Percentiles rank a stretch among this genome's conserved stretches.
Conservation (phyloP, 1,284 basidiomycete genomes). For the Trichosporon inkin region DNA sequence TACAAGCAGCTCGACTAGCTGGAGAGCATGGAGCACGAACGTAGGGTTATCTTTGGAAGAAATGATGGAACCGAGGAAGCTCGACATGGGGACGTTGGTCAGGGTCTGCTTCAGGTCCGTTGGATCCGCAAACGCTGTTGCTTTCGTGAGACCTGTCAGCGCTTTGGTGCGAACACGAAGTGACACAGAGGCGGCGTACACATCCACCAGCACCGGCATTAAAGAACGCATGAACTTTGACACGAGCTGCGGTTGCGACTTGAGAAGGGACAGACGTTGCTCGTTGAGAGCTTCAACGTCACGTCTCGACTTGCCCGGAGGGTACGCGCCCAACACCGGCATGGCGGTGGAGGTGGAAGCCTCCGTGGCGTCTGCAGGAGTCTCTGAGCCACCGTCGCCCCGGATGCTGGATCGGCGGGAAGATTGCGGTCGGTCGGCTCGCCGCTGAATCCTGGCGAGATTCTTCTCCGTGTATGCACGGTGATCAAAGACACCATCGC, state of each 20-base stretch:
- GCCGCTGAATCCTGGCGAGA: slow-evolving; percentile 52
- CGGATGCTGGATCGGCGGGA: slow-evolving; percentile 12
- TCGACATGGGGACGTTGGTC: slow-evolving; percentile 77
- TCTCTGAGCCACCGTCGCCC: slow-evolving; percentile 22
- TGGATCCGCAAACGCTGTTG: slow-evolving; percentile 76
- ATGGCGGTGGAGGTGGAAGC: slow-evolving; percentile 6
- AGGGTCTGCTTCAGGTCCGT: slow-evolving; percentile 71
- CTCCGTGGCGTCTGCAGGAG: slow-evolving; percentile 19
- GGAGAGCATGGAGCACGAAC: slow-evolving; percentile 77
- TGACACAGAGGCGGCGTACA: slow-evolving; percentile 88
- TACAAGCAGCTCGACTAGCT: slow-evolving; percentile 83
- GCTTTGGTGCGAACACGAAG: slow-evolving; percentile 80
- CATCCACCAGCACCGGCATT: slow-evolving; percentile 87
- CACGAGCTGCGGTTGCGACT: slow-evolving; percentile 69
- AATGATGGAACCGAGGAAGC: slow-evolving; percentile 85
- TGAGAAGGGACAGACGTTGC: slow-evolving; percentile 57
- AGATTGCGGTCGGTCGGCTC: slow-evolving; percentile 24
- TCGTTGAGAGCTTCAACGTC: slow-evolving; percentile 46
- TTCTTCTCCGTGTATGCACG: slow-evolving; percentile 85
- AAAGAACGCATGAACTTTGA: slow-evolving; percentile 77
- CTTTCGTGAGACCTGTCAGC: slow-evolving; percentile 77
- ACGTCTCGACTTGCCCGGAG: slow-evolving; percentile 31
- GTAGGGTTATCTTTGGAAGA: slow-evolving; percentile 83
- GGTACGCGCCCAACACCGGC: slow-evolving; percentile 10
- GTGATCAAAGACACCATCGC: slow-evolving; percentile 89